Base-by-base conservation (phyloP, 2,329 filamentous ascomycete genomes). In the Alternaria sp. region DNA sequence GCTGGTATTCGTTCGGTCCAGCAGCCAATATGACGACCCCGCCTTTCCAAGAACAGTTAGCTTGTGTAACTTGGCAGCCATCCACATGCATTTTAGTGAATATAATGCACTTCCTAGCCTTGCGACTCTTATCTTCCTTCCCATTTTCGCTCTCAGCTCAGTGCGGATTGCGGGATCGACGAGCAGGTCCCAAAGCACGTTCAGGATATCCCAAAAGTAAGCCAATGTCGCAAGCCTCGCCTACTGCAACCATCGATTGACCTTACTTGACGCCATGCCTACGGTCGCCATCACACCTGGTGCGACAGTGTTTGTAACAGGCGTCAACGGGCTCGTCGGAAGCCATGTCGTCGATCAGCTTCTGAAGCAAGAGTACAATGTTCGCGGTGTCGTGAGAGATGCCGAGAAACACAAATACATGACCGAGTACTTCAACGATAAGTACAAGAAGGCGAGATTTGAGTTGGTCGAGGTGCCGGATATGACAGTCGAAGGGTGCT, bases 291-390 rank as follows among this genome's bases (percentile, higher is more conserved):
- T 77, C 15, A 53, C 69, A 1, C 69, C 74, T 5, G 75, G 73
- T 30, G 67, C 70, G 17, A 72, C 64, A 5, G 52, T 81, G 26
- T 70, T 81, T 9, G 75, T 81, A 3, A 81, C 79, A 0, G 79
- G 78, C 11, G 73, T 69, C 7, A 80, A 77, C 61, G 78, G 79
- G 12, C 65, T 79, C 19, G 74, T 80, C 25, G 79, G 73, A 15
- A 73, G 70, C 19, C 73, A 79, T 53, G 51, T 79, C 2, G 72
- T 63, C 3, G 74, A 80, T 43, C 73, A 78, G 49, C 59, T 79
- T 1, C 67, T 81, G 4, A 47, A 62, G 21, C 56, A 52, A 45
- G 78, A 75, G 5, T 81, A 80, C 61, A 69, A 73, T 28, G 79
- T 81, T 7, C 77, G 78, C 6, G 79, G 79, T 7, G 71, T 73